phyloP scores from a whole-genome alignment of 2,329 filamentous ascomycete genomes.

The Talaromyces sp. region DNA sequence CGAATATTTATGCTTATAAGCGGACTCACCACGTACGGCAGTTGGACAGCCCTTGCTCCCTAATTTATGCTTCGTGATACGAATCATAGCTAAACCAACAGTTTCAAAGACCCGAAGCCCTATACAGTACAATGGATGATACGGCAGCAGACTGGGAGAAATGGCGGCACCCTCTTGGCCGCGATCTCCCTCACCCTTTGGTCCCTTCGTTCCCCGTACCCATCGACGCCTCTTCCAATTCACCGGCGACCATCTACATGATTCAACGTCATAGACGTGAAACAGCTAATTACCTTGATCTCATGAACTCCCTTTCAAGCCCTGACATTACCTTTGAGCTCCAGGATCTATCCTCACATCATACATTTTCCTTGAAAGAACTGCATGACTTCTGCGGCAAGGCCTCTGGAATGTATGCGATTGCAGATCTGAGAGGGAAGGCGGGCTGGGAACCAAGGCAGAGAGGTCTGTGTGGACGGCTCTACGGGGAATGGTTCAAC shows the following conservation, averaged over 20 bases:
- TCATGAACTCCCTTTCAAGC: background rate
- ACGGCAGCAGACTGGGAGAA: background rate
- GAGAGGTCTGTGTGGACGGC: background rate
- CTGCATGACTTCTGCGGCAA: background rate
- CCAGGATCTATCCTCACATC: background rate
- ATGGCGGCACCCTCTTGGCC: background rate
- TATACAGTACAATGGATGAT: slow-evolving; percentile 4
- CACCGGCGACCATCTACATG: background rate
- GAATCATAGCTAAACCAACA: too few relatives aligned
- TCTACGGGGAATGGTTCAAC: background rate
- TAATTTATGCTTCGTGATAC: too few relatives aligned
- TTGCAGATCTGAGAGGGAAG: background rate
- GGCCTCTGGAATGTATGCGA: background rate
- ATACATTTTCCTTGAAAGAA: background rate
- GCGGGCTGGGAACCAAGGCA: too few relatives aligned
- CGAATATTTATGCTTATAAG: too few relatives aligned
- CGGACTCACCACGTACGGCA: too few relatives aligned
- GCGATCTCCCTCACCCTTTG: background rate
- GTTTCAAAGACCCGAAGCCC: background rate
- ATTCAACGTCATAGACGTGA: background rate
- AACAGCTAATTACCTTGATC: background rate
- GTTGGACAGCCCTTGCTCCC: too few relatives aligned
- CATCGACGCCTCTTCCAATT: background rate
- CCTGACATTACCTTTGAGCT: background rate
- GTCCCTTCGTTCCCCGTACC: background rate